Base-by-base conservation (phyloP, 371 early-diverging fungal genomes). In the Mucor sp. region DNA sequence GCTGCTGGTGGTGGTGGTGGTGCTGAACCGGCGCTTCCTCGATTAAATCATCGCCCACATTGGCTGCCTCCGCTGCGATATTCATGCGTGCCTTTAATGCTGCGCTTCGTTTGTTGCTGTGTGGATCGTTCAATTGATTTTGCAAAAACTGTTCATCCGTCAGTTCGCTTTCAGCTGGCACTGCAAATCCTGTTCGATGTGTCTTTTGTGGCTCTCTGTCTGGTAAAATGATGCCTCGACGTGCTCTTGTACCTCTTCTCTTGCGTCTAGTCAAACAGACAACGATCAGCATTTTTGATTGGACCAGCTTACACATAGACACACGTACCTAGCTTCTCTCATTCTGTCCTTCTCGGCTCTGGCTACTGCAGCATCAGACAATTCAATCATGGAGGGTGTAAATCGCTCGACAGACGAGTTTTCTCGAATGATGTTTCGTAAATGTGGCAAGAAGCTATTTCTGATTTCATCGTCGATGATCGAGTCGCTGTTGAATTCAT, bases 301-400 rank as follows among this genome's bases (percentile, higher is more conserved):
- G 41, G 41, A 17, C 11, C 0, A 41, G 41, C 4, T 5, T 9
- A 4, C 8, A 14, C 6, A 17, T 12, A 1, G 17, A 17, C 2
- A 1, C 15, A 25, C 43, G 66, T 77, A 76, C 79, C 82, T 75
- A n/a, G 79, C 73, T 37, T 82, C 85, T 59, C 95, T 79, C 72
- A 96, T 93, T 21, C 89, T 77, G 67, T 94, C 94, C 72, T 90
- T 87, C 48, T 93, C 94, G 68, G 93, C 80, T 37, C 89, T 87
- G 58, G 91, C 94, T 19, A 91, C 80, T 58, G 95, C 96, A 4
- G 84, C 82, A 57, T 90, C 90, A 1, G 89, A 84, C 62, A 94
- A 68, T 60, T 90, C 87, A 39, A 85, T 79, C 14, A 92, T 79
- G 19, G 87, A 77, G 60, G 96, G 89, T 12, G 89, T 85, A 59